A percentile compares a stretch with the other conserved stretches of the same genome.
These are phyloP conservation scores for Chytridium lagenaria DNA, from an alignment of 371 early-diverging fungal genomes.

Conservation along the genomic window DNA sequence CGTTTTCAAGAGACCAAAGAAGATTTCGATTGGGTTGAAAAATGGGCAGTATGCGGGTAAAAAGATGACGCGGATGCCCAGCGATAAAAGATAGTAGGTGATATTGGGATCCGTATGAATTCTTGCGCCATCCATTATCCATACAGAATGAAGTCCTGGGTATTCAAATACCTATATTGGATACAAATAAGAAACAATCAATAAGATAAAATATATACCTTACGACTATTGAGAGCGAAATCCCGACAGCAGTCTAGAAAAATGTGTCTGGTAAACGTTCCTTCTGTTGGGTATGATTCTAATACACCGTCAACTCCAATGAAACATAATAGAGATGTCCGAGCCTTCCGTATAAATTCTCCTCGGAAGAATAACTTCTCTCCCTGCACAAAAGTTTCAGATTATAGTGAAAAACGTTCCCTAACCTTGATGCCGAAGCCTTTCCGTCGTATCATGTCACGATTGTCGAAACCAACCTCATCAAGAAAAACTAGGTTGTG, in stretches of 20 bases:
- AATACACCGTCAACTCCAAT: constrained; percentile 18
- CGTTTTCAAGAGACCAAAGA: constrained; percentile 32
- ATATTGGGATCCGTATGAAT: constrained; percentile 18
- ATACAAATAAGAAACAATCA: background rate
- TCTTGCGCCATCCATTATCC: constrained; percentile 19
- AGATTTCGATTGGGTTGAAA: constrained; percentile 37
- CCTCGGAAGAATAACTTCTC: constrained; percentile 14
- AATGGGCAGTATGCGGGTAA: constrained; percentile 40
- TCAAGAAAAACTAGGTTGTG: no score
- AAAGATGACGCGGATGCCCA: constrained; percentile 23
- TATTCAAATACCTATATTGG: constrained; percentile 13
- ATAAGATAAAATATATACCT: background rate
- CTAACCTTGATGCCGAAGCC: no score
- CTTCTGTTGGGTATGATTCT: constrained; percentile 1
- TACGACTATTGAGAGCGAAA: constrained; percentile 9
- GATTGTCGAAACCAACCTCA: no score
- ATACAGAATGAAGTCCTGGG: constrained; percentile 19
- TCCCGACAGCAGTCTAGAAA: constrained; percentile 13
- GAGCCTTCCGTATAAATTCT: constrained; percentile 13
- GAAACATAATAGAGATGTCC: constrained; percentile 12
- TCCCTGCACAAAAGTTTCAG: no score
- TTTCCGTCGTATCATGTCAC: no score
- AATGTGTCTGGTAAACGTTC: constrained; percentile 13
- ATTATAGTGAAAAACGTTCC: no score
- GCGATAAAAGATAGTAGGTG: background rate